A percentile compares a stretch with the other conserved stretches of the same genome.
phyloP scores from a whole-genome alignment of 345 rosid species.

The Corymbia maculata region DNA sequence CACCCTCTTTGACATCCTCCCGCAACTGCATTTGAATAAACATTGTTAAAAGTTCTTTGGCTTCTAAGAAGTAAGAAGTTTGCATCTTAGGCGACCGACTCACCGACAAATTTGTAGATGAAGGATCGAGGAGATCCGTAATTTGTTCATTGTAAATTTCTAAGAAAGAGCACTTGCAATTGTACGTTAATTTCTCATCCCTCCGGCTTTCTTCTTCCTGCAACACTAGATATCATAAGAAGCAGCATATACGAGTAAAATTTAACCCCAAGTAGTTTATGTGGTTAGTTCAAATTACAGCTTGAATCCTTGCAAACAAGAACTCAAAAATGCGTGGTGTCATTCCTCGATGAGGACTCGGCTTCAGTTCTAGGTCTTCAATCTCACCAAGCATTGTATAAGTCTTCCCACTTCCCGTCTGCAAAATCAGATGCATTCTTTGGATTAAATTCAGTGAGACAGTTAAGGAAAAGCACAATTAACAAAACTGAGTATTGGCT shows the following conservation, averaged over 20 bases:
- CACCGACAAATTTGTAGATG: slow-evolving; percentile 79
- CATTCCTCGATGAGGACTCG: slow-evolving; percentile 85
- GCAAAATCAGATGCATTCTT: slow-evolving; percentile 13
- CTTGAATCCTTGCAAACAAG: slow-evolving; percentile 93
- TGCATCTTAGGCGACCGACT: slow-evolving; percentile 1
- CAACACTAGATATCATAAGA: not conserved
- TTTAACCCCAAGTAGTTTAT: not conserved
- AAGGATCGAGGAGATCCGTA: slow-evolving; percentile 94
- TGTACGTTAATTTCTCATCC: slow-evolving; percentile 76
- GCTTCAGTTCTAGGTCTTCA: slow-evolving; percentile 69
- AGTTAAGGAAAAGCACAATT: not conserved
- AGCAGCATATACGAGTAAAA: not conserved
- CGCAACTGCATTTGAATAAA: slow-evolving; percentile 43
- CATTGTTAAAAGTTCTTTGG: not conserved
- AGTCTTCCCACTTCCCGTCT: slow-evolving; percentile 99
- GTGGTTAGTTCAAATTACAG: slow-evolving; percentile 32
- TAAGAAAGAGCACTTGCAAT: slow-evolving; percentile 94
- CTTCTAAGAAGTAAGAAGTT: not conserved
- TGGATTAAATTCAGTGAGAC: not conserved
- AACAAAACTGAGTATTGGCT: not conserved
- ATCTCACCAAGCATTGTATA: slow-evolving; percentile 88
- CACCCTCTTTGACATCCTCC: slow-evolving; percentile 78
- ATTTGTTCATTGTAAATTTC: slow-evolving; percentile 97
- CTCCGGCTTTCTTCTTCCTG: slow-evolving; percentile 96
- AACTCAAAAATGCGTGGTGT: slow-evolving; percentile 95